Conservation (phyloP, 176 grass and related monocot genomes). For the Phoenix dactylifera region DNA sequence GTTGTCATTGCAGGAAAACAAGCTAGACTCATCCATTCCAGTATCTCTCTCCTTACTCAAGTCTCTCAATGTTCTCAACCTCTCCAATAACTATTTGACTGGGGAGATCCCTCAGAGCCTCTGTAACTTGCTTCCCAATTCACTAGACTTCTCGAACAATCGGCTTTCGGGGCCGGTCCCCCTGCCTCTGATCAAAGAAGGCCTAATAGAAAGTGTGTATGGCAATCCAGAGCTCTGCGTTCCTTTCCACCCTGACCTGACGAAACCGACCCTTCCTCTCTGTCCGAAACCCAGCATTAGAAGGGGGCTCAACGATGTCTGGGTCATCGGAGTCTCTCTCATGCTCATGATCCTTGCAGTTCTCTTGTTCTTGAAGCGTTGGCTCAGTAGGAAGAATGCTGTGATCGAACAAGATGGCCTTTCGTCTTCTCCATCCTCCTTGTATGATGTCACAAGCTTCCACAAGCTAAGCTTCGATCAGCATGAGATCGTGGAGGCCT, state of each 20-base stretch:
- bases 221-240: slow-evolving; percentile 79
- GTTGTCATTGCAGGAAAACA: slow-evolving; percentile 78
- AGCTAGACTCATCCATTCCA: slow-evolving; percentile 52
- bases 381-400: slow-evolving; percentile 21
- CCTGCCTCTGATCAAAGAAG: slow-evolving; percentile 56
- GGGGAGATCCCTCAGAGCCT: slow-evolving; percentile 67
- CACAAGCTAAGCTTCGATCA: slow-evolving; percentile 81
- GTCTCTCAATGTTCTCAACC: slow-evolving; percentile 81
- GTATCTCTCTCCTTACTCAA: slow-evolving; percentile 39
- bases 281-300: slow-evolving; percentile 37
- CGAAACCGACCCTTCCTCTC: slow-evolving; percentile 37
- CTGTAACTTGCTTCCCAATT: slow-evolving; percentile 74
- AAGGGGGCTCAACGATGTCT: slow-evolving; percentile 40
- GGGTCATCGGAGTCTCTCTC: slow-evolving; percentile 41
- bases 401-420: slow-evolving; percentile 40
- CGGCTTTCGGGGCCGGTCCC: slow-evolving; percentile 72
- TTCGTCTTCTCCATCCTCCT: slow-evolving; percentile 31
- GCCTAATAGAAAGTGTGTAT: slow-evolving; percentile 65
- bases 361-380: slow-evolving; percentile 33
- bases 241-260: slow-evolving; percentile 59
- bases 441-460: slow-evolving; percentile 87
- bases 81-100: slow-evolving; percentile 62
- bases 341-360: slow-evolving; percentile 30
- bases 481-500: slow-evolving; percentile 85
- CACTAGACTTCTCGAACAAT: slow-evolving; percentile 84